Conservation (phyloP, 139 green algal genomes). For the Chlorella sp. region DNA sequence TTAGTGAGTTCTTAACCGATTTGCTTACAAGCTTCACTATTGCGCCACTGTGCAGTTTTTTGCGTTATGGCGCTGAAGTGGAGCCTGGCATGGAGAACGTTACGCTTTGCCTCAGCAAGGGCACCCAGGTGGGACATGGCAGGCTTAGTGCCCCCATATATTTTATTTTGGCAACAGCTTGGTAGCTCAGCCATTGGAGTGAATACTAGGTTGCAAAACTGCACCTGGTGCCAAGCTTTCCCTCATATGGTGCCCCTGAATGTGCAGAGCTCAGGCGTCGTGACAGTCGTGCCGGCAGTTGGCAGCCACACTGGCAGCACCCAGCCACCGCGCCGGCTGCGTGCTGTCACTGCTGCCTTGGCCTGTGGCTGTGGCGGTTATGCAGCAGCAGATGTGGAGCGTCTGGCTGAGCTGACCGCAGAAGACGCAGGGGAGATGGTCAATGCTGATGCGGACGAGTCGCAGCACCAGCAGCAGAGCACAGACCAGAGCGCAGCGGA, state of each 20-base stretch:
- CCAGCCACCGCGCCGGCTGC: too few relatives aligned
- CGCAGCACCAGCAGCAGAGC: background rate
- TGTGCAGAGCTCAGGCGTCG: background rate
- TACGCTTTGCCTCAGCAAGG: background rate
- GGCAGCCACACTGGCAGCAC: background rate
- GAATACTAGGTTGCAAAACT: background rate
- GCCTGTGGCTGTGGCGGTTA: too few relatives aligned
- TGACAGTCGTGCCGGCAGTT: background rate
- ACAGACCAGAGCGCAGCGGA: background rate
- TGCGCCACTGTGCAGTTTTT: too few relatives aligned
- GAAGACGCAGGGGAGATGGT: background rate
- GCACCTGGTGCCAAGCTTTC: background rate
- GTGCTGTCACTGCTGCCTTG: too few relatives aligned
- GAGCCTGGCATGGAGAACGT: background rate
- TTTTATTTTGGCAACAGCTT: too few relatives aligned
- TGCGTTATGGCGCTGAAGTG: slow-evolving; percentile 4
- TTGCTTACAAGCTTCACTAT: too few relatives aligned
- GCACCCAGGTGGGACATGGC: background rate
- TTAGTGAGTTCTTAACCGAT: too few relatives aligned
- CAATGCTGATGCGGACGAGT: background rate
- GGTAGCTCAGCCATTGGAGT: background rate
- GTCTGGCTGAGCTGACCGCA: too few relatives aligned
- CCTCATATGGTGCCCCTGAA: background rate
- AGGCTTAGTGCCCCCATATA: too few relatives aligned
- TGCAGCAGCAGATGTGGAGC: too few relatives aligned